These are phyloP conservation scores for Thelonectria olida DNA, from an alignment of 2,329 filamentous ascomycete genomes.

Conservation along the genomic window DNA sequence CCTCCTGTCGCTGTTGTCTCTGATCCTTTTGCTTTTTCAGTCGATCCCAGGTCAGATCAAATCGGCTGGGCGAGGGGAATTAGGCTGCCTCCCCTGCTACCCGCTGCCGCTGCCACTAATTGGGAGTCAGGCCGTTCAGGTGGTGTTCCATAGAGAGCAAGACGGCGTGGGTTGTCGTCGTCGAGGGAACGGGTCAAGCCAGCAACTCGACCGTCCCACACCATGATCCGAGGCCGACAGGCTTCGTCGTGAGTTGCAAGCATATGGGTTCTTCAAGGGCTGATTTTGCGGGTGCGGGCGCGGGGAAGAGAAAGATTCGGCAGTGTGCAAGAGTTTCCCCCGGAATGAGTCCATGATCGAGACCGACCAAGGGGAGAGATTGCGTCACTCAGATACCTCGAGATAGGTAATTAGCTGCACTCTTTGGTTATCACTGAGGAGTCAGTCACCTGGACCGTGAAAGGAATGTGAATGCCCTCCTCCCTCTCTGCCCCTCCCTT, in stretches of 20 bases:
- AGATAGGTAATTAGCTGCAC: no score
- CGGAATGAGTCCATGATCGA: constrained; percentile 1
- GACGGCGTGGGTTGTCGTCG: no score
- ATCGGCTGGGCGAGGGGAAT: neutral
- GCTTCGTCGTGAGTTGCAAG: neutral
- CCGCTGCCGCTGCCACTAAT: constrained; percentile 19
- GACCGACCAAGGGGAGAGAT: neutral
- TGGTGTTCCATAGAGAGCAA: no score
- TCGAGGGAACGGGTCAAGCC: constrained; percentile 10
- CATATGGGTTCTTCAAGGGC: constrained; percentile 4
- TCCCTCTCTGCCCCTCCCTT: neutral
- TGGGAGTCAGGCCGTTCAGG: constrained; percentile 12
- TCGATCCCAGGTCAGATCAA: constrained; percentile 1
- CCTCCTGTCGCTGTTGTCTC: neutral
- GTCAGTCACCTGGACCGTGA: no score
- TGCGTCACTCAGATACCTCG: no score
- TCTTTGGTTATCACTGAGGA: no score
- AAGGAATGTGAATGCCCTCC: neutral
- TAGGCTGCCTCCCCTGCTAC: constrained; percentile 12
- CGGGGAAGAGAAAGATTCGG: constrained; percentile 16
- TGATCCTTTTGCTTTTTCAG: neutral
- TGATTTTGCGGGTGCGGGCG: constrained; percentile 6
- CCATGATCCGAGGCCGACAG: constrained; percentile 14
- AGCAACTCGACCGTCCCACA: neutral
- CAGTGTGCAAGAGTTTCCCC: constrained; percentile 4